Evolutionary conservation across 2,329 filamentous ascomycete species (phyloP).

Genomic region (Diaporthe eres): DNA sequence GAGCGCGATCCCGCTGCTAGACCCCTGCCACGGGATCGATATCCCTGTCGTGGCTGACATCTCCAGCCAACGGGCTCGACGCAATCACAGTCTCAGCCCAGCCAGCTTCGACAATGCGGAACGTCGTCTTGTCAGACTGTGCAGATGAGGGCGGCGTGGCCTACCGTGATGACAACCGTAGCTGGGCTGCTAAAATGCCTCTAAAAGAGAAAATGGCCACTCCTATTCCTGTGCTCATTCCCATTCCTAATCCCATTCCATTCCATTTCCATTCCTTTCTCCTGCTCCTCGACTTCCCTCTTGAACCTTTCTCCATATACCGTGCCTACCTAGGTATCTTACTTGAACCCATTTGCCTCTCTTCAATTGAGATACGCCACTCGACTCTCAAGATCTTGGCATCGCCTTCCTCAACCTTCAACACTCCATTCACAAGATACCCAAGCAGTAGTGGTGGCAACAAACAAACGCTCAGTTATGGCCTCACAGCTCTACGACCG

Average conservation of each 20-base stretch:
- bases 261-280: not conserved
- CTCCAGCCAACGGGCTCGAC: not conserved
- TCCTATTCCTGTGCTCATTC: not conserved
- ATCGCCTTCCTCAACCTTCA: too few species aligned
- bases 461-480: constrained; percentile 1
- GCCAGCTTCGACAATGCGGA: not conserved
- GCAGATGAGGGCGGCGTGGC: not conserved
- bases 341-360: too few species aligned
- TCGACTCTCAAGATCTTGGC: not conserved
- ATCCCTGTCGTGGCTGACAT: constrained; percentile 31
- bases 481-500: constrained; percentile 29
- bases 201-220: constrained; percentile 21
- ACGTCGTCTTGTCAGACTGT: not conserved
- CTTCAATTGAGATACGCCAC: not conserved
- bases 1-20: constrained; percentile 29
- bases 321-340: too few species aligned
- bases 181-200: not conserved
- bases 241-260: not conserved
- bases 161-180: not conserved
- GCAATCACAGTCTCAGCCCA: not conserved
- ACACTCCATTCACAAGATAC: not conserved
- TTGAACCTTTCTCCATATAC: not conserved
- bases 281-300: not conserved
- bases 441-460: not conserved
- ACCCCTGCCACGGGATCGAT: not conserved